phyloP scores from a whole-genome alignment of 2,329 filamentous ascomycete species.

The Verticillium isaacii region DNA sequence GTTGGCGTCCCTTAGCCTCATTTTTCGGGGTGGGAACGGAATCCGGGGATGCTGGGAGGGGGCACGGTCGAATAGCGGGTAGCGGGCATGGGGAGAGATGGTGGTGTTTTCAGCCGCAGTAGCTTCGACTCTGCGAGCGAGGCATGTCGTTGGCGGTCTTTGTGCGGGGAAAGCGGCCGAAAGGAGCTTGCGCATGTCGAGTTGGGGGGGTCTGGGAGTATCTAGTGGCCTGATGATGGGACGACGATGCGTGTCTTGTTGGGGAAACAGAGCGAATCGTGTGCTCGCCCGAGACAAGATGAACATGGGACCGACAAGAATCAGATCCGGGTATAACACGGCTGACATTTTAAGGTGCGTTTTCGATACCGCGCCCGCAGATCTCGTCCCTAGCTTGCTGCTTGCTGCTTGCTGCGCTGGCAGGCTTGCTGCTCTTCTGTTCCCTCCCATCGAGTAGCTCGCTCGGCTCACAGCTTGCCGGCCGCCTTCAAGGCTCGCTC shows the following conservation, averaged over 20 bases:
- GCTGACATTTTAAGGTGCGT: background rate
- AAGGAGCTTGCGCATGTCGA: background rate
- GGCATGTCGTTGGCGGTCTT: background rate
- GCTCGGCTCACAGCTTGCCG: slow-evolving; percentile 42
- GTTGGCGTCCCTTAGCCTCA: background rate
- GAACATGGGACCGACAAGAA: background rate
- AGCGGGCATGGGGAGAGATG: background rate
- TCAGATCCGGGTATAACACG: background rate
- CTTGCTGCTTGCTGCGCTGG: background rate
- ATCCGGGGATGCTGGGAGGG: background rate
- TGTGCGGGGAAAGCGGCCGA: background rate
- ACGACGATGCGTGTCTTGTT: background rate
- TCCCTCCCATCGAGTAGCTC: background rate
- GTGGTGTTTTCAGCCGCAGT: background rate
- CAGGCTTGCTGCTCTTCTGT: background rate
- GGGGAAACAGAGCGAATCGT: background rate
- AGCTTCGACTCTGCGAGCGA: background rate
- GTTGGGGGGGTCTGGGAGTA: background rate
- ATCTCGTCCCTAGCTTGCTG: background rate
- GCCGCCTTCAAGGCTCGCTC: slow-evolving; percentile 56
- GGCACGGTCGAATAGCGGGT: background rate
- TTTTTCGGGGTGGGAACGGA: background rate
- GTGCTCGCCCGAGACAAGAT: background rate
- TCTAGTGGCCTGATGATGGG: background rate
- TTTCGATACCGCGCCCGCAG: background rate